phyloP scores from a whole-genome alignment of 345 rosid species.

The Hypericum androsaemum region DNA sequence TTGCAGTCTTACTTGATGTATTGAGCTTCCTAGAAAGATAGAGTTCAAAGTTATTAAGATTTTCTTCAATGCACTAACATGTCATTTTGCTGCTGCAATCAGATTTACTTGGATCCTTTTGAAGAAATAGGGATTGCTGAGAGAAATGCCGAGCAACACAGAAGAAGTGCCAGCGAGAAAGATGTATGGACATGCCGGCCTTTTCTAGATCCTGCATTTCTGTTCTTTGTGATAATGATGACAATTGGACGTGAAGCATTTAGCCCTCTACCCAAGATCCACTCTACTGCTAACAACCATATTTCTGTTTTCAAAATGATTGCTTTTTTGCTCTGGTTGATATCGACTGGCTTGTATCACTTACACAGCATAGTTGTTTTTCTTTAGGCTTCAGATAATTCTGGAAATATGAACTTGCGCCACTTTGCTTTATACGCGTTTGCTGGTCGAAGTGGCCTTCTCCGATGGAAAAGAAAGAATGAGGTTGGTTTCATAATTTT shows the following conservation, averaged over 20 bases:
- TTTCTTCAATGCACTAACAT: slow-evolving; percentile 4
- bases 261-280: no score
- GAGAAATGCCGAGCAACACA: slow-evolving; percentile 64
- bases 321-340: neutral
- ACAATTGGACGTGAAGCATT: no score
- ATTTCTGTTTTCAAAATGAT: no score
- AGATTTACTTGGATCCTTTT: slow-evolving; percentile 78
- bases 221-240: neutral
- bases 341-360: neutral
- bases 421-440: slow-evolving; percentile 91
- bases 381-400: slow-evolving; percentile 62
- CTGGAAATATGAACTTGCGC: slow-evolving; percentile 61
- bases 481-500: slow-evolving; percentile 42
- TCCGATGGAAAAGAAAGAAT: slow-evolving; percentile 84
- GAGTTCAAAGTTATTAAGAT: neutral
- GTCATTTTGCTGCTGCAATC: slow-evolving; percentile 8
- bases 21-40: no score
- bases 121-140: slow-evolving; percentile 73
- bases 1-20: no score
- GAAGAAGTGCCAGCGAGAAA: slow-evolving; percentile 84
- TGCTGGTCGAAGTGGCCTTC: slow-evolving; percentile 63
- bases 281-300: no score
- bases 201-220: neutral
- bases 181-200: slow-evolving; percentile 36
- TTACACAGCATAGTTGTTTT: neutral